Percentiles rank a stretch among this genome's conserved stretches.
Evolutionary conservation across 1,284 basidiomycete genomes (phyloP).

Genomic region (Sporisorium reilianum): DNA sequence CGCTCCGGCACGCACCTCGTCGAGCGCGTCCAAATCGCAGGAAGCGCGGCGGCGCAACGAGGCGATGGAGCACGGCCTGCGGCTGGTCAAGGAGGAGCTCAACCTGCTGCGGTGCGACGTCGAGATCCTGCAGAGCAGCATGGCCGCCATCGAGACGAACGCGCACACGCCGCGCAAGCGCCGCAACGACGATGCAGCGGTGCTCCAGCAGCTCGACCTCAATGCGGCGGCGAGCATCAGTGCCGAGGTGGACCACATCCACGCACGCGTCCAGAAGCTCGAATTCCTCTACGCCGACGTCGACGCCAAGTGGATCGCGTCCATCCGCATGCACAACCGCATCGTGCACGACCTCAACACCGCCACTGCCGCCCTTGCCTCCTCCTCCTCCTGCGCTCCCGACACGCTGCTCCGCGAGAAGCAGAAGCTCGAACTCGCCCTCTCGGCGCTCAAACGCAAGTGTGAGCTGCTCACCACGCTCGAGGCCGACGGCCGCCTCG

Average conservation of each 20-base stretch:
- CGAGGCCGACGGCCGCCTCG: slow-evolving; percentile 63
- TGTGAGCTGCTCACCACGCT: slow-evolving; percentile 60
- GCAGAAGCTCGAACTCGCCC: slow-evolving; percentile 36
- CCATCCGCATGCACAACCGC: slow-evolving; percentile 46
- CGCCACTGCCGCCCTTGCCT: slow-evolving; percentile 7
- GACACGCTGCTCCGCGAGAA: slow-evolving; percentile 15
- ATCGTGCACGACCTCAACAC: slow-evolving; percentile 32
- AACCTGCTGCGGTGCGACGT: slow-evolving; percentile 35
- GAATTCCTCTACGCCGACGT: slow-evolving; percentile 24
- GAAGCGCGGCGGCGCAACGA: slow-evolving; percentile 38
- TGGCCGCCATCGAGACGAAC: slow-evolving; percentile 16
- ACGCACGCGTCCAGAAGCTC: slow-evolving; percentile 21
- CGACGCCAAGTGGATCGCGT: slow-evolving; percentile 36
- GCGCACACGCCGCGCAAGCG: slow-evolving; percentile 33
- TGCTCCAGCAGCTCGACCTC: slow-evolving; percentile 22
- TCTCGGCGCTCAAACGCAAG: slow-evolving; percentile 54
- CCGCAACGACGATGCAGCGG: slow-evolving; percentile 8
- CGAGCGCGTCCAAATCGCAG: slow-evolving; percentile 33
- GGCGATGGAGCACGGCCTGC: slow-evolving; percentile 35
- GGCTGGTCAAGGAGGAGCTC: slow-evolving; percentile 42
- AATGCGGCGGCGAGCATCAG: slow-evolving; percentile 19
- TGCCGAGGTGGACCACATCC: slow-evolving; percentile 26
- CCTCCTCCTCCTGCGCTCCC: not conserved
- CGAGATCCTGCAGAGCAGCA: slow-evolving; percentile 26
- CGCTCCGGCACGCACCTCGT: slow-evolving; percentile 36